Percentiles rank a stretch among this genome's conserved stretches.
Conservation (phyloP, 176 grass and related monocot genomes). For the Rhipidocladum racemiflorum region DNA sequence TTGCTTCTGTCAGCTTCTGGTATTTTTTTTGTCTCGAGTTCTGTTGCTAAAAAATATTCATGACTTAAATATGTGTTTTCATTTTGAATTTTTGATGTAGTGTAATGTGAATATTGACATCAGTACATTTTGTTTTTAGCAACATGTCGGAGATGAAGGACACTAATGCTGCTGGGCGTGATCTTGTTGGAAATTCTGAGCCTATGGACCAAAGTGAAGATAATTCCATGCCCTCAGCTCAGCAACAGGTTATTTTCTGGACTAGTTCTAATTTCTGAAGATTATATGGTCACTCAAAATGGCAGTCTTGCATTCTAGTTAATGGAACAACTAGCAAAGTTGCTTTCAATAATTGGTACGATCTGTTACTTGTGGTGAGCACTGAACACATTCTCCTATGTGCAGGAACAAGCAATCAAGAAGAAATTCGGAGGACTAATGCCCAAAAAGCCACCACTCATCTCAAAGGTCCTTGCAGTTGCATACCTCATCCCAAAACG, state of each 20-base stretch:
- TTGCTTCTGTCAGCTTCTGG: not conserved
- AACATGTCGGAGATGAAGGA: slow-evolving; percentile 50
- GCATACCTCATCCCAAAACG: not conserved
- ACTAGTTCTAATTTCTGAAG: not conserved
- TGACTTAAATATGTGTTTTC: not conserved
- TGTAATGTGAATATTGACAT: not conserved
- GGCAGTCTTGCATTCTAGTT: not conserved
- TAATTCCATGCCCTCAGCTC: slow-evolving; percentile 68
- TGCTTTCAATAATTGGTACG: slow-evolving; percentile 9
- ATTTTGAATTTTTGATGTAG: not conserved
- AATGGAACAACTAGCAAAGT: not conserved
- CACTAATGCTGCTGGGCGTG: slow-evolving; percentile 11
- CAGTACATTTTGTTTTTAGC: not conserved
- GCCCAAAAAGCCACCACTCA: slow-evolving; percentile 84
- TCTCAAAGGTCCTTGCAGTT: slow-evolving; percentile 67
- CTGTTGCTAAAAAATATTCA: not conserved
- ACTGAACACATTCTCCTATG: slow-evolving; percentile 8
- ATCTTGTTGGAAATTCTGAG: slow-evolving; percentile 32
- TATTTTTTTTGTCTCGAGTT: slow-evolving; percentile 10
- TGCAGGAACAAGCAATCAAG: slow-evolving; percentile 73
- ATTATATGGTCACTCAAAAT: not conserved
- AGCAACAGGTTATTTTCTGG: slow-evolving; percentile 62
- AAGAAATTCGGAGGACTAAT: slow-evolving; percentile 90
- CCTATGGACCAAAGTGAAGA: slow-evolving; percentile 58
- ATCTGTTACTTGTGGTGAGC: not conserved